A percentile compares a stretch with the other conserved stretches of the same genome.
These are phyloP conservation scores for Rosa chinensis DNA, from an alignment of 306 rosid genomes.

Conservation along the genomic window DNA sequence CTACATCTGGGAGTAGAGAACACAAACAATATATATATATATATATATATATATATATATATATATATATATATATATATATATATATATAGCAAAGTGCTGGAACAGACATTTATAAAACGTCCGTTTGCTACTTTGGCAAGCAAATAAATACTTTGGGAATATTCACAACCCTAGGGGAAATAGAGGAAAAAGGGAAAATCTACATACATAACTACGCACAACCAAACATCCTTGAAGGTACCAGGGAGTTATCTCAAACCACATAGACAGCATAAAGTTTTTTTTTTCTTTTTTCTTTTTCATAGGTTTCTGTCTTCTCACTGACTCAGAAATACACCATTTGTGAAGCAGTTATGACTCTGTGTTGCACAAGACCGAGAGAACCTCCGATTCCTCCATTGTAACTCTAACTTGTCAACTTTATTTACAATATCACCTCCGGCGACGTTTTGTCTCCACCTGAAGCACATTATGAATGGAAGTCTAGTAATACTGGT, in stretches of 20 bases:
- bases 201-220: conserved; percentile 52
- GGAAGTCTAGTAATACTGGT: not conserved
- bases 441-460: conserved; percentile 91
- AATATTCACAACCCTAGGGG: conserved; percentile 38
- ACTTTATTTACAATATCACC: conserved; percentile 39
- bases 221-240: conserved; percentile 44
- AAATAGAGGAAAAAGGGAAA: conserved; percentile 31
- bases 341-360: conserved; percentile 31
- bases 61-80: not conserved
- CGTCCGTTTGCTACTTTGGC: not conserved
- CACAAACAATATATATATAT: not conserved
- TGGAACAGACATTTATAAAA: not conserved
- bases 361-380: conserved; percentile 34
- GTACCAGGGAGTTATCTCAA: conserved; percentile 21
- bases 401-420: conserved; percentile 38
- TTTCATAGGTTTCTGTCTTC: conserved; percentile 26
- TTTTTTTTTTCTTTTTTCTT: not conserved
- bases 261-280: conserved; percentile 40
- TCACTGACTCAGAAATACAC: conserved; percentile 34
- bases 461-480: conserved; percentile 48
- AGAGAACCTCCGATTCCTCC: conserved; percentile 36
- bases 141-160: not conserved
- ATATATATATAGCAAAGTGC: not conserved
- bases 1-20: not conserved
- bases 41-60: not conserved